phyloP scores from a whole-genome alignment of 306 rosid species.

The Fragaria iinumae region DNA sequence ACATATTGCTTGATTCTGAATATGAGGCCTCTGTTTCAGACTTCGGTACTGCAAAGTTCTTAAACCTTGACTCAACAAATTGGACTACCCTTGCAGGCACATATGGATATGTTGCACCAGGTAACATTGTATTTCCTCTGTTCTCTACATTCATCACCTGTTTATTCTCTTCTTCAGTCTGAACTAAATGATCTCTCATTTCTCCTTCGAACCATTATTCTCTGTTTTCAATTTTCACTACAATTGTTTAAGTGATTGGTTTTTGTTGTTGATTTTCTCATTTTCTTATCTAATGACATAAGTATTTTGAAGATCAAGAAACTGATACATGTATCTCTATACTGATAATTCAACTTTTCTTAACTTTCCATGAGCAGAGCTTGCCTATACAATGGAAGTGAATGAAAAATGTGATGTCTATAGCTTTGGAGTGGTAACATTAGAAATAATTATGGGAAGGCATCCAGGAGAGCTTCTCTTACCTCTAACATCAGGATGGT shows the following conservation, averaged over 20 bases:
- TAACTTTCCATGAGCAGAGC: no score
- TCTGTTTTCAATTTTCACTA: no score
- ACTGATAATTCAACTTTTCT: no score
- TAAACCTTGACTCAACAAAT: constrained; percentile 3
- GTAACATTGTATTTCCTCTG: neutral
- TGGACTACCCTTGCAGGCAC: constrained; percentile 26
- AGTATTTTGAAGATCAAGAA: no score
- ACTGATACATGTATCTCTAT: no score
- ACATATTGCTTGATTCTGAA: constrained; percentile 8
- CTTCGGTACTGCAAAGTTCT: constrained; percentile 22
- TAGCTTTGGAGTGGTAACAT: constrained; percentile 24
- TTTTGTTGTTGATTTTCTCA: no score
- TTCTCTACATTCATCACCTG: neutral
- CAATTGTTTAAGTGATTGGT: no score
- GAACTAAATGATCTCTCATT: no score
- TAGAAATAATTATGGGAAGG: constrained; percentile 21
- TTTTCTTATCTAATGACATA: no score
- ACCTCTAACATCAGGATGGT: neutral
- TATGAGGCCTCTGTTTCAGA: constrained; percentile 14
- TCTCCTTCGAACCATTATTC: no score
- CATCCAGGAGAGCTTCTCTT: constrained; percentile 8
- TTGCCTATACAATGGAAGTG: no score
- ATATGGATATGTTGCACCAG: constrained; percentile 20
- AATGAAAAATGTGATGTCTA: constrained; percentile 12
- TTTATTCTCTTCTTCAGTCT: no score